Evolutionary conservation across 306 rosid species (phyloP).

Genomic region (Pachyrhizus erosus): DNA sequence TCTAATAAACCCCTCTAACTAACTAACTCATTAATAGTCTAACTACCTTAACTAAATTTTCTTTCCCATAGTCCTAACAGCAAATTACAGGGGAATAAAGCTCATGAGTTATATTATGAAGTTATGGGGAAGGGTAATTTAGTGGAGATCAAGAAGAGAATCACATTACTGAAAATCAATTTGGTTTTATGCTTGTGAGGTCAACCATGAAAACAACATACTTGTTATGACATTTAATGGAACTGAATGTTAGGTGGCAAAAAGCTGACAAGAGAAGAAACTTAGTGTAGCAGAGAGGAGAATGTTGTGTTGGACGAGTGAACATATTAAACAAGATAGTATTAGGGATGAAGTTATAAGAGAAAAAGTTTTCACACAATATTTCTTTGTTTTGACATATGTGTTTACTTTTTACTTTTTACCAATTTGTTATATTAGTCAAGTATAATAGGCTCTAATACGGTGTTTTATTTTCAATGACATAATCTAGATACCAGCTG

Average conservation of each 20-base stretch:
- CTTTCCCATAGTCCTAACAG: too few relatives aligned
- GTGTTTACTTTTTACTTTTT: background rate
- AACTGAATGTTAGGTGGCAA: background rate
- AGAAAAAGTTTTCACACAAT: background rate
- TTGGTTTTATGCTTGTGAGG: background rate
- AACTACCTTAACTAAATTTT: too few relatives aligned
- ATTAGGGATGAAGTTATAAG: background rate
- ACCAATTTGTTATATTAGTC: conserved; percentile 30
- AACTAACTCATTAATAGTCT: too few relatives aligned
- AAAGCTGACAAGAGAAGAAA: background rate
- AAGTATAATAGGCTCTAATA: conserved; percentile 18
- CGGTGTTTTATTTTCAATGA: conserved; percentile 39
- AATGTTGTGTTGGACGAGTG: background rate
- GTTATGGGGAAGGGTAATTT: background rate
- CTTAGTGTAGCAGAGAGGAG: background rate
- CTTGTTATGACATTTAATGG: background rate
- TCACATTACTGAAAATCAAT: background rate
- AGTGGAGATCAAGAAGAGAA: background rate
- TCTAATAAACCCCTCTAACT: too few relatives aligned
- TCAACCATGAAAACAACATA: background rate
- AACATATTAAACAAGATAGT: background rate
- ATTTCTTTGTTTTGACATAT: background rate
- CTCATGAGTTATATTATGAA: too few relatives aligned
- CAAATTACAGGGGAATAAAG: too few relatives aligned
- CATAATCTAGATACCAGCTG: conserved; percentile 77